These are phyloP conservation scores for Nicotiana paniculata DNA, from an alignment of 257 asterid species.

Conservation along the genomic window DNA sequence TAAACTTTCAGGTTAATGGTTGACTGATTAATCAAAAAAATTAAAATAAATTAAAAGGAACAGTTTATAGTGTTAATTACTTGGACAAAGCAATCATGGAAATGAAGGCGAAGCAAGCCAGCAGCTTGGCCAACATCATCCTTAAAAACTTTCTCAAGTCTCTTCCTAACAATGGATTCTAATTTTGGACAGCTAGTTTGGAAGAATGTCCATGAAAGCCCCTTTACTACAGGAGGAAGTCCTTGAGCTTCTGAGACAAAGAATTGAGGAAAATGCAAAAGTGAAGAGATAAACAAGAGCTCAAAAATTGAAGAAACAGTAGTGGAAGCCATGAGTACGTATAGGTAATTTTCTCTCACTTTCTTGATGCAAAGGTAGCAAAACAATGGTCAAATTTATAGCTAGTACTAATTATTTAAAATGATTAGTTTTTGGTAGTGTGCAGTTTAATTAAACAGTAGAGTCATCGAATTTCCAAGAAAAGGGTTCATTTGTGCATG, in stretches of 20 bases:
- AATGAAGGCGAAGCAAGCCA: slow-evolving; percentile 71
- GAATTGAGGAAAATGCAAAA: slow-evolving; percentile 15
- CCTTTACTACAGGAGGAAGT: slow-evolving; percentile 27
- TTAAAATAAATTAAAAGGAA: too few relatives aligned
- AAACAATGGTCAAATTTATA: background rate
- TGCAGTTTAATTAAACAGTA: background rate
- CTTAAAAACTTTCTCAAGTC: slow-evolving; percentile 35
- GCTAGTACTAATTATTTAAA: background rate
- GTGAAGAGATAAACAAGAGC: slow-evolving; percentile 14
- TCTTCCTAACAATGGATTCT: slow-evolving; percentile 36
- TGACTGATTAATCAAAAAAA: too few relatives aligned
- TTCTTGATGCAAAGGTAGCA: background rate
- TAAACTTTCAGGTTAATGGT: too few relatives aligned
- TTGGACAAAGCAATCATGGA: slow-evolving; percentile 70
- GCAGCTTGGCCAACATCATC: slow-evolving; percentile 62
- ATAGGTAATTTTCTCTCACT: background rate
- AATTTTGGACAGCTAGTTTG: slow-evolving; percentile 40
- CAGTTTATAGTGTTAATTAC: slow-evolving; percentile 1
- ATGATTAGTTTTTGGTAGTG: background rate
- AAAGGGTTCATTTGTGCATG: background rate
- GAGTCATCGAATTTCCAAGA: background rate
- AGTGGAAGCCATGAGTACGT: background rate
- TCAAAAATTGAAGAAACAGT: slow-evolving; percentile 7
- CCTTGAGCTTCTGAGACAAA: slow-evolving; percentile 25
- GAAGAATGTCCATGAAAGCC: slow-evolving; percentile 47